Evolutionary conservation across 768 basidiomycete genomes (phyloP), one percentile per base, ranked within the genome.

Genomic region (Strobilomyces confusus): DNA sequence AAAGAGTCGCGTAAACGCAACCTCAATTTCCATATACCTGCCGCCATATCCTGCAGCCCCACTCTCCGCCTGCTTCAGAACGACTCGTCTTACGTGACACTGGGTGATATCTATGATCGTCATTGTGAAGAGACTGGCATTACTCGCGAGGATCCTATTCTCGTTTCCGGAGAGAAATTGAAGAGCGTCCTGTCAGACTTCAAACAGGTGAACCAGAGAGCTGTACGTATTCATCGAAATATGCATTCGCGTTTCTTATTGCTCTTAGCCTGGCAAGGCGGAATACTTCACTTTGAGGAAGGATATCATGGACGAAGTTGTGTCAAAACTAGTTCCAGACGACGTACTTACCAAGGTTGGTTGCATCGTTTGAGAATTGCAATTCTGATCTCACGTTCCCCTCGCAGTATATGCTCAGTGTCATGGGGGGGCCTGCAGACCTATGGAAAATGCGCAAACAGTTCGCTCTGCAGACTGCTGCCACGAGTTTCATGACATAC

Each of bases 361-460:
- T 40, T 49, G 29, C 9, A 29, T 8, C 30, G 11, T 7, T 19
- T 14, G 38, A 32, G 38, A 20, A 37, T 33, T 40, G 44, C 49
- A 25, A 56, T 23, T 8, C 8, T 44, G 49, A 46, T 3, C 30
- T 43, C 34, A 50, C 4, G 33, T 42, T 37, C 50, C 34, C 43
- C 34, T 52, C 43, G 2, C 51, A 99, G 97, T 98, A 94, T 68
- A 91, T 99, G 89, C 77, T 84, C 37, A 82, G 81, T 32, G 87
- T 88, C 22, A 95, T 98, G 91, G 74, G 79, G 43, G 80, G 80
- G 2, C 84, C 95, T 5, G 81, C 82, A 52, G 91, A 94, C 61
- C 78, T 98, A 4, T 99, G 95, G 95, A 80, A 90, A 55, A 93
- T 98, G 84, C 84, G 97, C 55, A 98, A 97, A 73, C 95, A 98